These are phyloP conservation scores for Cystofilobasidium bisporidii DNA, from an alignment of 768 basidiomycete genomes.

Conservation along the genomic window DNA sequence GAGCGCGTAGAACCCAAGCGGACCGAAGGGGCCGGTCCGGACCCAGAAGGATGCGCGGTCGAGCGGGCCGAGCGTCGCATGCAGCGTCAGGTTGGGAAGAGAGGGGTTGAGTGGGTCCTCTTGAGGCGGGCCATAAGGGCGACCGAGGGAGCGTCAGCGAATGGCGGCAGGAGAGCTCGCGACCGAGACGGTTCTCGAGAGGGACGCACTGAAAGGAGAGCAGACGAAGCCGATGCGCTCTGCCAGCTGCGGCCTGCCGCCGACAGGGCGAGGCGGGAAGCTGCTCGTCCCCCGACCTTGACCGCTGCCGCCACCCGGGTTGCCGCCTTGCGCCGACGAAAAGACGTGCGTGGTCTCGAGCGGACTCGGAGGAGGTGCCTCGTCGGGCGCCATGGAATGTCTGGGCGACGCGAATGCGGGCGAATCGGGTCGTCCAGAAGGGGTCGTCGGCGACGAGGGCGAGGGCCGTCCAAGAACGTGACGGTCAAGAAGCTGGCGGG, in stretches of 20 bases:
- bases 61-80: slow-evolving; percentile 24
- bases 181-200: neutral
- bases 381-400: neutral
- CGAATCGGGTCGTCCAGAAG: no score
- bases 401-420: no score
- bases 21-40: slow-evolving; percentile 10
- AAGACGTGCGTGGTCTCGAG: neutral
- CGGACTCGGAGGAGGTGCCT: neutral
- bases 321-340: no score
- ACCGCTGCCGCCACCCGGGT: no score
- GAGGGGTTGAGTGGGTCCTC: slow-evolving; percentile 26
- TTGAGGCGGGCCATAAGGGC: neutral
- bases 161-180: neutral
- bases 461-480: neutral
- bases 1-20: slow-evolving; percentile 17
- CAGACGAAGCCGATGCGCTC: slow-evolving; percentile 14
- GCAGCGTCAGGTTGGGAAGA: slow-evolving; percentile 16
- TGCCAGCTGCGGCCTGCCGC: neutral
- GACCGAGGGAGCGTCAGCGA: neutral
- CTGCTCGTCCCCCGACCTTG: no score
- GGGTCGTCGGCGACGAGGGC: no score
- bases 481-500: neutral
- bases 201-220: slow-evolving; percentile 19
- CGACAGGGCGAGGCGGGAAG: neutral
- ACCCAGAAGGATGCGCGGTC: slow-evolving; percentile 18